A percentile compares a stretch with the other conserved stretches of the same genome.
Evolutionary conservation across 23 red algal genomes (phyloP).

Genomic region (Agarophyton chilense): DNA sequence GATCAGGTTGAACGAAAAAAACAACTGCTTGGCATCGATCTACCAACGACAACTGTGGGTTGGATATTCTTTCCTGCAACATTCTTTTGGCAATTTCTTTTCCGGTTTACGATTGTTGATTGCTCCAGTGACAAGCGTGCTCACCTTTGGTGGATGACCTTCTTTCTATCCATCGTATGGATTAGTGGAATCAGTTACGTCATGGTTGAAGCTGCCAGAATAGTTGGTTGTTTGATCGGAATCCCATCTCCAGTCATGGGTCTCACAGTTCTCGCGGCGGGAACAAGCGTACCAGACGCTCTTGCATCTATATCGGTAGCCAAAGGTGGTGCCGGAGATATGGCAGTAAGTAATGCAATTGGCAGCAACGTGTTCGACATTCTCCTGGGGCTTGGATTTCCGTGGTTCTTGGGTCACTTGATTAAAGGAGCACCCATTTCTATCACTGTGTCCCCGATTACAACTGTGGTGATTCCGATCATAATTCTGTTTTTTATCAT

Average conservation of each 20-base stretch:
- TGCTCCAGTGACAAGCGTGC: slow-evolving; percentile 47
- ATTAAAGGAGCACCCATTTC: slow-evolving; percentile 18
- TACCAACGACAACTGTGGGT: slow-evolving; percentile 22
- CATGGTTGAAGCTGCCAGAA: slow-evolving; percentile 74
- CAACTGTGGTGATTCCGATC: slow-evolving; percentile 71
- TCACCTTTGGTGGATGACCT: slow-evolving; percentile 60
- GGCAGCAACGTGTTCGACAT: slow-evolving; percentile 82
- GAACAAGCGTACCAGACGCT: slow-evolving; percentile 78
- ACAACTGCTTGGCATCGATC: slow-evolving; percentile 43
- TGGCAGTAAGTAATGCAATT: slow-evolving; percentile 79
- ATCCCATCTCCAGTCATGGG: slow-evolving; percentile 70
- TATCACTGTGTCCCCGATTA: slow-evolving; percentile 55
- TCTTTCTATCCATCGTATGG: slow-evolving; percentile 56
- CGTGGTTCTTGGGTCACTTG: slow-evolving; percentile 72
- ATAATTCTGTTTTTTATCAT: slow-evolving; percentile 77
- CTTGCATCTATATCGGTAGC: slow-evolving; percentile 74
- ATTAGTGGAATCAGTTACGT: slow-evolving; percentile 73
- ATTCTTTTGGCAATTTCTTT: slow-evolving; percentile 59
- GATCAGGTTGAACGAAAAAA: background rate
- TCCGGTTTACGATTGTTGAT: slow-evolving; percentile 60
- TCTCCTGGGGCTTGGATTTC: slow-evolving; percentile 65
- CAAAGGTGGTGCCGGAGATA: slow-evolving; percentile 56
- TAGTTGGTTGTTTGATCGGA: slow-evolving; percentile 71
- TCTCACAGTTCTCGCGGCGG: slow-evolving; percentile 72
- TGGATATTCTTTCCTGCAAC: slow-evolving; percentile 61